Base-by-base conservation (phyloP, 805 yeast genomes). In the Yarrowia sp. region DNA sequence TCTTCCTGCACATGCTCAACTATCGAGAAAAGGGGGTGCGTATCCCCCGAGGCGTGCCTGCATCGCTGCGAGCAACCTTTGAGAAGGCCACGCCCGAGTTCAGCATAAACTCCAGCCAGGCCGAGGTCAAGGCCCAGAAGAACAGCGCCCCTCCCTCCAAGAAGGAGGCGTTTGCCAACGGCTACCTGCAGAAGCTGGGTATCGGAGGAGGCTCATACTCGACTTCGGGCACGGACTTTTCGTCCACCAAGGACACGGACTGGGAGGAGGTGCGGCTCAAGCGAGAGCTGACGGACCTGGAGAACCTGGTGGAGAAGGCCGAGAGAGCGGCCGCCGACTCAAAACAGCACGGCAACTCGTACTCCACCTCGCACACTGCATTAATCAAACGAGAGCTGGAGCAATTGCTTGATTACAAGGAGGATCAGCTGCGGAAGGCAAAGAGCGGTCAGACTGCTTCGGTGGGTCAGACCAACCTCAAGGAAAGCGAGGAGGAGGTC, bases 11-110 rank as follows among this genome's bases (percentile, higher is more conserved):
- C 76, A 90, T 92, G 69, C 81, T 95, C 71, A 92, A 92, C 76
- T 97, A 93, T 75, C 83, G 97, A 69, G 90, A 89, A 71, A 85
- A 88, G 66, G 92, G 92, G 44, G 87, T 87, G 71, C 81, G 93
- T 64, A 86, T 95, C 31, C 99, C 99, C 44, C 81, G 95, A 66
- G 87, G 92, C n/a, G 92, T 95, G n/a, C 99, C 99, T 17, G 89
- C 92, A 1, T 86, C 95, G 6, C 79, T 95, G 68, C 82, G 96
- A 48, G 97, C 98, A 14, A 90, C 97, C 0, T 93, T 92, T 75
- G 89, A 90, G 44, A 91, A 91, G 77, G 92, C 89, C 69, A 82
- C 82, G 36, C 95, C 96, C 14, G 86, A 85, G 66, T 91, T 88
- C 66, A 71, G 69, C 58, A 65, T 76, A 50, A 64, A 68, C 66